Evolutionary conservation across 2,329 filamentous ascomycete genomes (phyloP), one percentile per base, ranked within the genome.

Genomic region (Penicillium aurantiogriseum): DNA sequence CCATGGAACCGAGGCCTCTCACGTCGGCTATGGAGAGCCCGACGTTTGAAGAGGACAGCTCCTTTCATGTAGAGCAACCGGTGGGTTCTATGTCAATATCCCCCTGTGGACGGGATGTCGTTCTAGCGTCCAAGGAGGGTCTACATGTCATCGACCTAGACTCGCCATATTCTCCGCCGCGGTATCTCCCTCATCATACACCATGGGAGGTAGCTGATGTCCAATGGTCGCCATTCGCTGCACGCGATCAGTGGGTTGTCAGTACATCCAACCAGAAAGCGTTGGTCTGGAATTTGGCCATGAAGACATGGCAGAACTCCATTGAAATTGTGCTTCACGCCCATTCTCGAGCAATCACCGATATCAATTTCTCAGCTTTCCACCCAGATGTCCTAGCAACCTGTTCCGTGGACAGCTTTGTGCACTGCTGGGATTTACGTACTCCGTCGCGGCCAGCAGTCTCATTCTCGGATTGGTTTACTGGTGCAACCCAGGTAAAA

Each of bases 191-290:
- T 61, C 91, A 96, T 75, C 89, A 91, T 54, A 87, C 91, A 43
- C 89, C 91, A n/a, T 97, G 92, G 91, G 87, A 96, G 51, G 92
- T 96, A 5, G 92, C 93, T 11, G 93, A 97, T 74, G 92, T 96
- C 31, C 93, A 97, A 75, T 97, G 93, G 93, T 96, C 91, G 11
- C 93, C 93, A 0, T 96, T 97, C 72, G 90, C 92, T 13, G 86
- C 85, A 21, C 85, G 92, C 47, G 90, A 96, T 72, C 92, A 92
- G 68, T 97, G 93, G 92, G 89, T 97, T 19, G 90, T 91, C 36
- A 96, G 91, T 58, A 96, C 92, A 0, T 93, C 92, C 19, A 97
- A 97, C 72, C 92, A 97, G 73, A 91, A 94, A 66, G 94, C 92
- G 21, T 80, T 97, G 50, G 90, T 97, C 21, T 97, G 92, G 92